These are phyloP conservation scores for Nitzschia palea DNA, from an alignment of 108 stramenopile species.

Conservation along the genomic window DNA sequence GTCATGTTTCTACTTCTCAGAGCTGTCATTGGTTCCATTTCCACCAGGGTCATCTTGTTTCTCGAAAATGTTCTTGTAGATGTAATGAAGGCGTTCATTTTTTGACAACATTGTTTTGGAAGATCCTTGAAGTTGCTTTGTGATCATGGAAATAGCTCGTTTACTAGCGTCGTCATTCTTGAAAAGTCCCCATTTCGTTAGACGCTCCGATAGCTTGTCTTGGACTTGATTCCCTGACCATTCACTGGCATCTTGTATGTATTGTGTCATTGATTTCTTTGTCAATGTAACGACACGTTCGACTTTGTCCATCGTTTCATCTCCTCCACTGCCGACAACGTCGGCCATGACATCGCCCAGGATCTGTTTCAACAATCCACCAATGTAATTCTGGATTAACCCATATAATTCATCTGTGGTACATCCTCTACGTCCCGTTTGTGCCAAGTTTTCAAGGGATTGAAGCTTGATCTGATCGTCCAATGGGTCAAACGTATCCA, in stretches of 20 bases:
- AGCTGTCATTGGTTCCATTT: too few species aligned
- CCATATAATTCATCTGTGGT: conserved; percentile 20
- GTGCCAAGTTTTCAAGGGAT: neutral
- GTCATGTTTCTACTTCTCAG: too few species aligned
- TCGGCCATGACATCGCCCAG: neutral
- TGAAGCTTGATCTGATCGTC: neutral
- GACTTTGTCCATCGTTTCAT: neutral
- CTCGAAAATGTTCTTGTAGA: neutral
- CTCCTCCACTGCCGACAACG: neutral
- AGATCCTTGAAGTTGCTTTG: neutral
- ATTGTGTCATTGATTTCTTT: neutral
- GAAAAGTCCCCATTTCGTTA: neutral
- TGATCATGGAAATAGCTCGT: neutral
- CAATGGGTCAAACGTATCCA: conserved; percentile 8
- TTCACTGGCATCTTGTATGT: conserved; percentile 5
- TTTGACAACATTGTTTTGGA: neutral
- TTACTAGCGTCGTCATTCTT: neutral
- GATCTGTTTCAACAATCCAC: neutral
- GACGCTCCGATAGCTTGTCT: neutral
- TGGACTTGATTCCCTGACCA: conserved; percentile 1
- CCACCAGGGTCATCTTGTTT: neutral
- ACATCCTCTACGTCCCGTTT: conserved; percentile 14
- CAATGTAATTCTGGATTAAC: conserved; percentile 4
- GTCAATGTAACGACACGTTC: neutral
- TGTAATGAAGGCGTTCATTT: neutral